A percentile compares a stretch with the other conserved stretches of the same genome.
These are phyloP conservation scores for Cladorrhinum sp. DNA, from an alignment of 2,329 filamentous ascomycete species.

Conservation along the genomic window DNA sequence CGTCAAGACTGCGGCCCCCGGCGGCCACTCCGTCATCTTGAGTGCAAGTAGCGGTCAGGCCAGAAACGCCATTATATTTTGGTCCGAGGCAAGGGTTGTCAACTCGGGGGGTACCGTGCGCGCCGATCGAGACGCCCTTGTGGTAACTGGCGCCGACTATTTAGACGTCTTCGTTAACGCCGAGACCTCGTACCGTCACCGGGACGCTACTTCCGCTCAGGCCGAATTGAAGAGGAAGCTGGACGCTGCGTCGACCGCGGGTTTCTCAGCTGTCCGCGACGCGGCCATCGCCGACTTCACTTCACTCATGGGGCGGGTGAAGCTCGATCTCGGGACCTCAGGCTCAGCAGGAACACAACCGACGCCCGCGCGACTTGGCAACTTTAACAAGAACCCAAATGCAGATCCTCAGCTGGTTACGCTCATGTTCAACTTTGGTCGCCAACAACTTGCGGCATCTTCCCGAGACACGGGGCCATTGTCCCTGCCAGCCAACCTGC, in stretches of 20 bases:
- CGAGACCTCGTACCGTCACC: neutral
- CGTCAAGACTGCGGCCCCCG: neutral
- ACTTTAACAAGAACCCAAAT: neutral
- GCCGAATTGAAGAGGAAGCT: constrained; percentile 7
- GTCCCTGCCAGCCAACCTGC: constrained; percentile 41
- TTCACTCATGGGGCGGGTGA: neutral
- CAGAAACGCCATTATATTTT: constrained; percentile 7
- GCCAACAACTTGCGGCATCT: constrained; percentile 5
- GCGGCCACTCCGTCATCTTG: neutral
- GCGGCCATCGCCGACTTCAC: constrained; percentile 1
- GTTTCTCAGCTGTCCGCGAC: neutral
- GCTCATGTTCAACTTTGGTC: constrained; percentile 14
- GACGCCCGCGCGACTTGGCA: neutral
- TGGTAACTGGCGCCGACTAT: constrained; percentile 2
- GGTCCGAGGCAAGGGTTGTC: constrained; percentile 8
- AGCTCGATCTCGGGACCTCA: constrained; percentile 5
- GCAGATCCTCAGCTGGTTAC: constrained; percentile 7
- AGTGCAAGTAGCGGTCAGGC: constrained; percentile 9
- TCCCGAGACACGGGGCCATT: constrained; percentile 25
- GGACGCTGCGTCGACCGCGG: neutral
- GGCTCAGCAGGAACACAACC: neutral
- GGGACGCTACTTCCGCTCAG: neutral
- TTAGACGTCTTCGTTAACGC: constrained; percentile 10
- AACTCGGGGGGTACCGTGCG: constrained; percentile 6
- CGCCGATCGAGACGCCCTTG: neutral